A percentile compares a stretch with the other conserved stretches of the same genome.
Conservation (phyloP, 1,139 yeast species). For the Magnusiomyces sp. region DNA sequence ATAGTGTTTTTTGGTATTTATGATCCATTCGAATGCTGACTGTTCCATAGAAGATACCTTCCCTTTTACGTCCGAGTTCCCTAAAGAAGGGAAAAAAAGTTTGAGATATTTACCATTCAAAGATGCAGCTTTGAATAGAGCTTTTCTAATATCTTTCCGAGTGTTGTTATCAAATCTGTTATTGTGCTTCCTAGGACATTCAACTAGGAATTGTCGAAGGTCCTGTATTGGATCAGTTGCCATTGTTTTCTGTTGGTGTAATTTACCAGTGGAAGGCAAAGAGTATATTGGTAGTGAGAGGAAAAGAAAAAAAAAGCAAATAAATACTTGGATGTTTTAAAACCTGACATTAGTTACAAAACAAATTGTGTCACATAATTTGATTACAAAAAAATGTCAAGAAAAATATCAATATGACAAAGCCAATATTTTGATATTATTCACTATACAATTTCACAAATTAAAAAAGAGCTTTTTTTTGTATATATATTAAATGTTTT, state of each 20-base stretch:
- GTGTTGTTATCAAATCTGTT: slow-evolving; percentile 21
- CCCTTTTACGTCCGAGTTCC: slow-evolving; percentile 6
- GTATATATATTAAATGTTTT: not conserved
- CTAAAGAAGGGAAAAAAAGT: slow-evolving; percentile 42
- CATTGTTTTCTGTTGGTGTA: not conserved
- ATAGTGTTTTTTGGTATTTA: slow-evolving; percentile 18
- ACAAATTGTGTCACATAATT: not conserved
- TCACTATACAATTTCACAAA: not conserved
- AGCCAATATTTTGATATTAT: no score
- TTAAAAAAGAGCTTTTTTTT: not conserved
- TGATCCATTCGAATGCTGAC: slow-evolving; percentile 18
- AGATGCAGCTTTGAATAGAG: slow-evolving; percentile 46
- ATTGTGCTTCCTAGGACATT: slow-evolving; percentile 24
- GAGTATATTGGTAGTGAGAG: no score
- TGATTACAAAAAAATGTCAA: not conserved
- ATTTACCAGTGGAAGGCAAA: no score
- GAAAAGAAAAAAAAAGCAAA: not conserved
- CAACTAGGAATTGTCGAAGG: slow-evolving; percentile 23
- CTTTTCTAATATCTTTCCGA: slow-evolving; percentile 38
- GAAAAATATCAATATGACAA: not conserved
- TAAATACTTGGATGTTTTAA: not conserved
- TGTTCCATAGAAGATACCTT: slow-evolving; percentile 2
- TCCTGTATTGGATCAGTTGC: slow-evolving; percentile 12
- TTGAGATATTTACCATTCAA: slow-evolving; percentile 41
- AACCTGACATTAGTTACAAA: not conserved